A percentile compares a stretch with the other conserved stretches of the same genome.
Conservation (phyloP, 1,284 basidiomycete species). For the Cryptococcus deneoformans region DNA sequence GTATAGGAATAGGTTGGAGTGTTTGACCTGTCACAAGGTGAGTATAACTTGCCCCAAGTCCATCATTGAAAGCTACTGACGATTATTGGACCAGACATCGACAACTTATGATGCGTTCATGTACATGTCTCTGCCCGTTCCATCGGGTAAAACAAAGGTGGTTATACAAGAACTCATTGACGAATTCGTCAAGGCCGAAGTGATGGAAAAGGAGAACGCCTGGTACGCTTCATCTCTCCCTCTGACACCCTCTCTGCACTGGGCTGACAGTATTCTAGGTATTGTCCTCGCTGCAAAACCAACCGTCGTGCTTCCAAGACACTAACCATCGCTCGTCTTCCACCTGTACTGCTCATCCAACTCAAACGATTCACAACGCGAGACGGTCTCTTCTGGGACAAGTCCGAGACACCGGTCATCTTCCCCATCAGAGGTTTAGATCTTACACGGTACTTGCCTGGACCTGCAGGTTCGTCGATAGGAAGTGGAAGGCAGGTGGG, state of each 20-base stretch:
- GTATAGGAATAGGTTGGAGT: slow-evolving; percentile 86
- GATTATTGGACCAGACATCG: slow-evolving; percentile 68
- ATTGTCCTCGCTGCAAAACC: slow-evolving; percentile 87
- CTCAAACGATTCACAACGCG: slow-evolving; percentile 93
- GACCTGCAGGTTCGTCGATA: slow-evolving; percentile 18
- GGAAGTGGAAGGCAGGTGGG: slow-evolving; percentile 52
- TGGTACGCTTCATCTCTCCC: slow-evolving; percentile 61
- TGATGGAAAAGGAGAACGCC: slow-evolving; percentile 89
- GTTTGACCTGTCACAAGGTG: slow-evolving; percentile 85
- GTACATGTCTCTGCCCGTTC: slow-evolving; percentile 89
- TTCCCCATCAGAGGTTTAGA: slow-evolving; percentile 83
- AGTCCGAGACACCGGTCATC: slow-evolving; percentile 84
- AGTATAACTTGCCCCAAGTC: slow-evolving; percentile 29
- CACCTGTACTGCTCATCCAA: slow-evolving; percentile 91
- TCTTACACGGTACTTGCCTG: slow-evolving; percentile 87
- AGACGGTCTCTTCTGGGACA: slow-evolving; percentile 86
- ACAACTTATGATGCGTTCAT: slow-evolving; percentile 98
- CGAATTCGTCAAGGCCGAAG: slow-evolving; percentile 84
- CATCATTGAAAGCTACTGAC: background rate
- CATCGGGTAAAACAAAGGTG: slow-evolving; percentile 64
- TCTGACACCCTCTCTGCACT: no score
- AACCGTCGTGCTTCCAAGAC: slow-evolving; percentile 78
- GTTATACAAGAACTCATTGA: slow-evolving; percentile 80
- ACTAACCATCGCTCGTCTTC: slow-evolving; percentile 83
- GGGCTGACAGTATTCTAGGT: slow-evolving; percentile 55